Evolutionary conservation across 1,284 basidiomycete species (phyloP), one percentile per base, ranked within the genome.

Genomic region (Cryptococcus sp.): DNA sequence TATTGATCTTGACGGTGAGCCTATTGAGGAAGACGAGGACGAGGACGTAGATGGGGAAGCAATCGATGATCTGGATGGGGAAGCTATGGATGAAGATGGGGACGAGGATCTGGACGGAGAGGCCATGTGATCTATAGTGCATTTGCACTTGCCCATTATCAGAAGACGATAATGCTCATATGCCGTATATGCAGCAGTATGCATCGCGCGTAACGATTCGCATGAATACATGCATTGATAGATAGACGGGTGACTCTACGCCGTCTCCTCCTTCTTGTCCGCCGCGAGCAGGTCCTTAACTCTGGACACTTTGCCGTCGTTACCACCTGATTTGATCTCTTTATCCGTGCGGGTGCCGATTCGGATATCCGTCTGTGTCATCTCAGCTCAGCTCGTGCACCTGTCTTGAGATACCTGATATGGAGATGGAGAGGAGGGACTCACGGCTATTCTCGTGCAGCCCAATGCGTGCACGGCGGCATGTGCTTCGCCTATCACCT

Each of bases 301-400:
- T 15, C 92, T 84, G 57, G 83, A 82, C 20, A 93, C 83, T 72
- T 95, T 95, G 52, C 80, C 79, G 23, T 85, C 84, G 66, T 94
- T 94, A 4, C 86, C 90, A 7, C 89, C 91, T 2, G 82, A 80
- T 2, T 75, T 76, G 40, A 88, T 83, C 30, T 83, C 79, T 54
- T 86, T 83, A 78, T 94, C 92, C 19, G 84, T 83, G 46, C 93
- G 85, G 0, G 93, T 96, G 46, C 93, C 93, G 57, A 96, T 93
- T 30, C 93, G 88, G 59, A 96, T 89, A 77, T 96, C 93, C 7
- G 92, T 93, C 23, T 90, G 87, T 43, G n/a, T 89, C 82, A 4
- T 27, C 20, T 16, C 40, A 16, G 17, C 5, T 17, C 16, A 16
- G 30, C 20, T 35, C 20, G 7, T n/a, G n/a, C n/a, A n/a, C n/a